Conservation (phyloP, 805 yeast genomes). For the Ogataea nakhonphanomensis region DNA sequence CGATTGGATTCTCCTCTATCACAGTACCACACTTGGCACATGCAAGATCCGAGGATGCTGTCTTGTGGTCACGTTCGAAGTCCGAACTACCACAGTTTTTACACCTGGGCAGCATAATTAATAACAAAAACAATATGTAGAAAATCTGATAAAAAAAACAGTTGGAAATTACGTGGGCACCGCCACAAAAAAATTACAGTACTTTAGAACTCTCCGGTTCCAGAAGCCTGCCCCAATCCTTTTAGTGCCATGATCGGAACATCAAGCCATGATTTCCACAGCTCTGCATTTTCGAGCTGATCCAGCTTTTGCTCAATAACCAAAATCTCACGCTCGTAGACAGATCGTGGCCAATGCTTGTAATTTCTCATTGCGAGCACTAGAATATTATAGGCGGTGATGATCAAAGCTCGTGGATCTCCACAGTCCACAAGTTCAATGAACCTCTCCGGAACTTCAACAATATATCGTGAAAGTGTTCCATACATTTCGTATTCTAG, state of each 20-base stretch:
- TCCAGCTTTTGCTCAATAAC: constrained; percentile 13
- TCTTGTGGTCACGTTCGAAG: constrained; percentile 48
- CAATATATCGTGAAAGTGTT: constrained; percentile 20
- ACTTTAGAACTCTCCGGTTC: neutral
- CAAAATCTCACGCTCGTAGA: constrained; percentile 14
- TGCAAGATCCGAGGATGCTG: constrained; percentile 71
- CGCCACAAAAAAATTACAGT: constrained; percentile 3
- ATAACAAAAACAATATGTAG: neutral
- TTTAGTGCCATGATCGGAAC: constrained; percentile 13
- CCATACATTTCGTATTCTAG: constrained; percentile 25
- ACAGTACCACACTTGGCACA: constrained; percentile 86
- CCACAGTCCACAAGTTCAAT: constrained; percentile 15
- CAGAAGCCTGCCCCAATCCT: neutral
- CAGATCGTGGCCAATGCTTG: constrained; percentile 19
- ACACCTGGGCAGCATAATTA: constrained; percentile 25
- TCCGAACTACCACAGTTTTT: constrained; percentile 50
- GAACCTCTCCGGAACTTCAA: constrained; percentile 21
- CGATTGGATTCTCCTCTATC: constrained; percentile 88
- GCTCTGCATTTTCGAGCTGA: constrained; percentile 8
- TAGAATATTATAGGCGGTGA: constrained; percentile 19
- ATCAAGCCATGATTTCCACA: constrained; percentile 22
- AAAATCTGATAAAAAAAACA: neutral
- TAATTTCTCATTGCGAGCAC: constrained; percentile 17
- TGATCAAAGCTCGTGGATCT: constrained; percentile 23
- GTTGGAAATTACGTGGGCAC: neutral